Conservation (phyloP, 495 filamentous ascomycete species). For the Neurospora tetraspora region DNA sequence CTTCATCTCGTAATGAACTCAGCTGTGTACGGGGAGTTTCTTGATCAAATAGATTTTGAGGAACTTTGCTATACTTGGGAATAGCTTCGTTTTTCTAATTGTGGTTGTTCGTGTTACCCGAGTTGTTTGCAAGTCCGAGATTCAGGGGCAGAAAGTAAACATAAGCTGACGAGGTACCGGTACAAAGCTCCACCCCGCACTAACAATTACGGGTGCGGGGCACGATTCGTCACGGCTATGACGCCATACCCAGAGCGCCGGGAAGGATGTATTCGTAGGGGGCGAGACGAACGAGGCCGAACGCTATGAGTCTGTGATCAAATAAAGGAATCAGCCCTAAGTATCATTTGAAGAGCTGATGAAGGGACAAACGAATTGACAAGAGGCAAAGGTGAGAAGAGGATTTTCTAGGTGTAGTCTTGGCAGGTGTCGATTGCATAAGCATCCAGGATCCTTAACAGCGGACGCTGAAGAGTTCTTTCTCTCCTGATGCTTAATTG, state of each 20-base stretch:
- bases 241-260: conserved; percentile 10
- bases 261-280: not conserved
- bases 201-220: conserved; percentile 3
- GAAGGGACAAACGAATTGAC: not conserved
- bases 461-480: not conserved
- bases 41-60: not conserved
- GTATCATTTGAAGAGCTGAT: not conserved
- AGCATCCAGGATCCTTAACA: not conserved
- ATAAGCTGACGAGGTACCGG: not conserved
- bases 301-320: not conserved
- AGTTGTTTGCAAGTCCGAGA: not conserved
- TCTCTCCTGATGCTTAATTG: not conserved
- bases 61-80: not conserved
- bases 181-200: conserved; percentile 6
- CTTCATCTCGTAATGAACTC: not conserved
- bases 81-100: not conserved
- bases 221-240: conserved; percentile 11
- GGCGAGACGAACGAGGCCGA: not conserved
- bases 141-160: not conserved
- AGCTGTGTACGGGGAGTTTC: not conserved
- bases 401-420: not conserved
- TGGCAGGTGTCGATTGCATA: not conserved
- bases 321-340: not conserved
- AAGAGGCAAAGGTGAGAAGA: not conserved
- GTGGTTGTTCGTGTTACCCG: not conserved